phyloP scores from a whole-genome alignment of 2,329 filamentous ascomycete genomes.

The Talaromyces albobiverticillius region DNA sequence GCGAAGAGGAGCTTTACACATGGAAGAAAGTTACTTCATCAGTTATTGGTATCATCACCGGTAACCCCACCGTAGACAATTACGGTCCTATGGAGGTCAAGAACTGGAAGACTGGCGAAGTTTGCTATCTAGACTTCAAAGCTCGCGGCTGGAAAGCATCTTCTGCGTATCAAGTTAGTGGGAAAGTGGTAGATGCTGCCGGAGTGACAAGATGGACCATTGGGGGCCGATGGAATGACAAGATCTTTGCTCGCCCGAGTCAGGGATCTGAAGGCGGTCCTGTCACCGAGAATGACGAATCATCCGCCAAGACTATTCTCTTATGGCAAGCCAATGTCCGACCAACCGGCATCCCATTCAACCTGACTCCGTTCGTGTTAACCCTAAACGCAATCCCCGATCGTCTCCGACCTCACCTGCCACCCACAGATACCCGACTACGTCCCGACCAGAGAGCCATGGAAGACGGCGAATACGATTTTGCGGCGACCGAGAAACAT shows the following conservation, averaged over 20 bases:
- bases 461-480: conserved; percentile 97
- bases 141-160: conserved; percentile 92
- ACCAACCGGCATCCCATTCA: conserved; percentile 86
- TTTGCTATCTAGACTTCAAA: conserved; percentile 90
- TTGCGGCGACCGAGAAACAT: conserved; percentile 91
- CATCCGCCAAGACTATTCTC: conserved; percentile 75
- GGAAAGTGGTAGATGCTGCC: conserved; percentile 75
- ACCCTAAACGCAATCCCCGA: conserved; percentile 91
- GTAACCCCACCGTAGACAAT: conserved; percentile 94
- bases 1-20: conserved; percentile 83
- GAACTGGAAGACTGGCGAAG: conserved; percentile 93
- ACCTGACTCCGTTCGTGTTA: conserved; percentile 91
- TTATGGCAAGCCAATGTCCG: conserved; percentile 88
- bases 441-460: conserved; percentile 94
- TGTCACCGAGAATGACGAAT: conserved; percentile 56
- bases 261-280: conserved; percentile 78
- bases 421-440: conserved; percentile 90
- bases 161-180: conserved; percentile 82
- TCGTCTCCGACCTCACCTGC: conserved; percentile 70
- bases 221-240: conserved; percentile 95
- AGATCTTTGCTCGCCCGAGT: conserved; percentile 88
- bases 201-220: conserved; percentile 86
- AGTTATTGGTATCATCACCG: conserved; percentile 97
- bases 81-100: conserved; percentile 96
- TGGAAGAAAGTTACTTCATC: conserved; percentile 99